Conservation (phyloP, 2,329 filamentous ascomycete genomes). For the Diaporthe batatas region DNA sequence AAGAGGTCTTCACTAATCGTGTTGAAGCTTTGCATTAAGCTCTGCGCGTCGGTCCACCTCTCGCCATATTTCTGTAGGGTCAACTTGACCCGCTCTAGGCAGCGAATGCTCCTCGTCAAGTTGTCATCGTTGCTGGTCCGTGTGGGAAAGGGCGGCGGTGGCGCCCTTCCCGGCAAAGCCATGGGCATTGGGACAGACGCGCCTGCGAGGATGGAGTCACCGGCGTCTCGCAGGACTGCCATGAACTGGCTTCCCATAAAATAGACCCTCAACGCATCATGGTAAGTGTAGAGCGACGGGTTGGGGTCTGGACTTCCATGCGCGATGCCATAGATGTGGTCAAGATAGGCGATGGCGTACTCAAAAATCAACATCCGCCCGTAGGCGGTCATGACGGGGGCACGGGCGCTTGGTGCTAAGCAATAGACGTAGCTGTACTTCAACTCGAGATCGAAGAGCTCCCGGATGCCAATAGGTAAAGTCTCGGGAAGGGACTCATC, state of each 20-base stretch:
- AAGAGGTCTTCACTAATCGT: constrained; percentile 60
- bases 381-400: constrained; percentile 80
- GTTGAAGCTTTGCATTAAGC: constrained; percentile 68
- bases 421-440: constrained; percentile 94
- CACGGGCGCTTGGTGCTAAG: constrained; percentile 82
- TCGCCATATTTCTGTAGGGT: constrained; percentile 70
- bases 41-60: constrained; percentile 69
- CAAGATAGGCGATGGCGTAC: constrained; percentile 84
- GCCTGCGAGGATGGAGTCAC: constrained; percentile 68
- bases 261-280: constrained; percentile 87
- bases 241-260: constrained; percentile 77
- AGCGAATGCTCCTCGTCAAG: constrained; percentile 67
- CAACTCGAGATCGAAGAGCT: constrained; percentile 87
- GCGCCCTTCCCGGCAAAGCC: constrained; percentile 59
- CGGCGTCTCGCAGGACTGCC: constrained; percentile 70
- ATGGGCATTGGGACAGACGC: constrained; percentile 59
- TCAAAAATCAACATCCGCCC: constrained; percentile 88
- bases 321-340: constrained; percentile 76
- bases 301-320: constrained; percentile 69
- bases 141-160: constrained; percentile 67
- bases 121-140: constrained; percentile 61
- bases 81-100: constrained; percentile 66
- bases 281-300: constrained; percentile 82
- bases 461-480: constrained; percentile 74
- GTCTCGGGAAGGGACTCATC: constrained; percentile 78